Base-by-base conservation (phyloP, 1,284 basidiomycete genomes). In the Cutaneotrichosporon cyanovorans region DNA sequence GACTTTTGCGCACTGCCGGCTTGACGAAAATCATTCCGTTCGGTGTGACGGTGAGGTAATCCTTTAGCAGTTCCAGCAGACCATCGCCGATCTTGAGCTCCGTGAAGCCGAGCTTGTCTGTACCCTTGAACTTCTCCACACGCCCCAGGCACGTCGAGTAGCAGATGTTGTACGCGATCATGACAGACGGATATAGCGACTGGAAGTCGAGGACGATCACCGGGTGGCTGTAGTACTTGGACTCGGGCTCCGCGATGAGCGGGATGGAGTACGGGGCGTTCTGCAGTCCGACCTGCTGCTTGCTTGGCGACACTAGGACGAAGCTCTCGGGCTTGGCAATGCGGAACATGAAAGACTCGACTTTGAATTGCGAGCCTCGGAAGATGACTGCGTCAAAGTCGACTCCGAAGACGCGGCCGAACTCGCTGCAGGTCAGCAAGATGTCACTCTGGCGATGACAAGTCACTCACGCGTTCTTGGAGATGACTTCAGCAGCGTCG, bases 81-180 rank as follows among this genome's bases (percentile, higher is more conserved):
- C 86, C 88, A 7, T 79, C 74, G 1, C 83, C 79, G 7, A 84
- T 75, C 35, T 83, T 76, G n/a, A 88, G 76, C 50, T 89, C 80
- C 1, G 81, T 79, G 22, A 74, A 65, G 0, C 93, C 93, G 51
- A 97, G 80, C 69, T 95, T 95, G 70, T 85, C 84, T 15, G 79
- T 79, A 5, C 85, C 89, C 63, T 90, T 84, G 71, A 93, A 96
- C 30, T 83, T 77, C 16, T 78, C 77, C 21, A 89, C 77, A 6
- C 91, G 80, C 3, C 93, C 93, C n/a, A 98, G 76, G 68, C 91
- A 97, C 4, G 93, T 97, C 32, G 91, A 92, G 67, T 88, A 96
- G 64, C 90, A 95, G 66, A 91, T 90, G 67, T 97, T 97, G 74
- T 97, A 93, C 6, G 91, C 92, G 58, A 98, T 95, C 91, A 97